A percentile compares a stretch with the other conserved stretches of the same genome.
These are phyloP conservation scores for Penicillium chermesinum DNA, from an alignment of 495 filamentous ascomycete species.

Conservation along the genomic window DNA sequence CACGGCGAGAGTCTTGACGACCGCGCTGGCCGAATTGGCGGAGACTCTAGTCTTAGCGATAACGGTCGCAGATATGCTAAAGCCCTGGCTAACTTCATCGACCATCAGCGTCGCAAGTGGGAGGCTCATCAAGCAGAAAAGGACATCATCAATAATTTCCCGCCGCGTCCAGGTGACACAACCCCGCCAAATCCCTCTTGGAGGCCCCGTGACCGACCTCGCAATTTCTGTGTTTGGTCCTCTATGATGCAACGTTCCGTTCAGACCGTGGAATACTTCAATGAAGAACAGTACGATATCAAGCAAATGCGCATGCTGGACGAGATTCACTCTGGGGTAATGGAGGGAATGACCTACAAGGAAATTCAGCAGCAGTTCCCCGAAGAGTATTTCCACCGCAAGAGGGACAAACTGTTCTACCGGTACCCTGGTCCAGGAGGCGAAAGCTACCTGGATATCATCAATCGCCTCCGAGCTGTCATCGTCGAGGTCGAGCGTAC, in stretches of 20 bases:
- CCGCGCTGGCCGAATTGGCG: slow-evolving; percentile 71
- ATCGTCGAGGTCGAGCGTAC: slow-evolving; percentile 96
- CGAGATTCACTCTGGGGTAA: slow-evolving; percentile 84
- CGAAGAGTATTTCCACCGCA: slow-evolving; percentile 71
- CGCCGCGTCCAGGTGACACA: slow-evolving; percentile 78
- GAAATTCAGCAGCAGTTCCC: slow-evolving; percentile 71
- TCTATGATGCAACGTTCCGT: slow-evolving; percentile 89
- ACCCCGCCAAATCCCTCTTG: slow-evolving; percentile 93
- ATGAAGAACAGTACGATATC: slow-evolving; percentile 94
- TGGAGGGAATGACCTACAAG: slow-evolving; percentile 92
- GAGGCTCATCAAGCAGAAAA: slow-evolving; percentile 69
- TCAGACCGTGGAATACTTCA: slow-evolving; percentile 80
- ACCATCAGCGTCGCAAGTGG: slow-evolving; percentile 69
- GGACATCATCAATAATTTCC: slow-evolving; percentile 64
- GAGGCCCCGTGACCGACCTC: slow-evolving; percentile 49
- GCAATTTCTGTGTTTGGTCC: slow-evolving; percentile 98
- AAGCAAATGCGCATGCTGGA: slow-evolving; percentile 99
- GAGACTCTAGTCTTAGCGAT: slow-evolving; percentile 74
- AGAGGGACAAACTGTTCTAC: slow-evolving; percentile 81
- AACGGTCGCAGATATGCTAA: slow-evolving; percentile 68
- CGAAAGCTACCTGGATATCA: slow-evolving; percentile 94
- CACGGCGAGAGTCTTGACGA: slow-evolving; percentile 87
- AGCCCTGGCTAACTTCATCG: slow-evolving; percentile 71
- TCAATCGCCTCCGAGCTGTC: slow-evolving; percentile 90
- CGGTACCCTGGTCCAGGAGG: slow-evolving; percentile 93